Percentiles rank a stretch among this genome's conserved stretches.
phyloP scores from a whole-genome alignment of 495 filamentous ascomycete species.

The Acidomyces sp. region DNA sequence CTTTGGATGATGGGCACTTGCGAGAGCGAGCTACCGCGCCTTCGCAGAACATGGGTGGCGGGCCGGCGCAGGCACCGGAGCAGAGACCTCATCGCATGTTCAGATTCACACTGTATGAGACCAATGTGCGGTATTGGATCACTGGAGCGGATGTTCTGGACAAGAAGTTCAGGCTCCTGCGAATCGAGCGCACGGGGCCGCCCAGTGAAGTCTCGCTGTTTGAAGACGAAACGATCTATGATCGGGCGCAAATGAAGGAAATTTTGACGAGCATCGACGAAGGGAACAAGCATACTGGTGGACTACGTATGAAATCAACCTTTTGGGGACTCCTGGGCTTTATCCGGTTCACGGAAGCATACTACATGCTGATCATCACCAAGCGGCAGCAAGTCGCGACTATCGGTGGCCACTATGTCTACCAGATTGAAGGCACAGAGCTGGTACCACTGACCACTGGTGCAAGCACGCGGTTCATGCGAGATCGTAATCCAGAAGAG shows the following conservation, averaged over 20 bases:
- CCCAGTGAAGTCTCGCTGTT: slow-evolving; percentile 67
- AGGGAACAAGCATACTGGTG: slow-evolving; percentile 84
- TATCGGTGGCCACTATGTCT: slow-evolving; percentile 90
- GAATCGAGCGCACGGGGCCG: slow-evolving; percentile 82
- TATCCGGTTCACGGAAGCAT: slow-evolving; percentile 88
- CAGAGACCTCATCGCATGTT: slow-evolving; percentile 46
- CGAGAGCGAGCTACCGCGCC: no score
- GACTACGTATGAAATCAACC: slow-evolving; percentile 75
- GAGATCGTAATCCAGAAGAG: slow-evolving; percentile 79
- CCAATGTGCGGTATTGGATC: slow-evolving; percentile 80
- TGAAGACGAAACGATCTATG: slow-evolving; percentile 91
- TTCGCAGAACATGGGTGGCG: neutral
- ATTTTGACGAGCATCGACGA: slow-evolving; percentile 89
- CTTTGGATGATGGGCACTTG: slow-evolving; percentile 1
- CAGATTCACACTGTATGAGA: slow-evolving; percentile 92
- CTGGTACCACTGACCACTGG: slow-evolving; percentile 67
- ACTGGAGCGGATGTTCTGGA: slow-evolving; percentile 85
- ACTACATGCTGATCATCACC: slow-evolving; percentile 93
- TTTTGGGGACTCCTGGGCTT: slow-evolving; percentile 93
- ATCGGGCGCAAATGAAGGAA: slow-evolving; percentile 83
- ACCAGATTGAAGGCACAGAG: slow-evolving; percentile 92
- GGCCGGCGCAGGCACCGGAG: neutral
- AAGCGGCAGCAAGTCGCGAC: slow-evolving; percentile 92
- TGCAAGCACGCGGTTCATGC: slow-evolving; percentile 49
- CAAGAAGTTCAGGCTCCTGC: slow-evolving; percentile 75